Evolutionary conservation across 1,139 yeast species (phyloP).

Genomic region (Taphrina confusa): DNA sequence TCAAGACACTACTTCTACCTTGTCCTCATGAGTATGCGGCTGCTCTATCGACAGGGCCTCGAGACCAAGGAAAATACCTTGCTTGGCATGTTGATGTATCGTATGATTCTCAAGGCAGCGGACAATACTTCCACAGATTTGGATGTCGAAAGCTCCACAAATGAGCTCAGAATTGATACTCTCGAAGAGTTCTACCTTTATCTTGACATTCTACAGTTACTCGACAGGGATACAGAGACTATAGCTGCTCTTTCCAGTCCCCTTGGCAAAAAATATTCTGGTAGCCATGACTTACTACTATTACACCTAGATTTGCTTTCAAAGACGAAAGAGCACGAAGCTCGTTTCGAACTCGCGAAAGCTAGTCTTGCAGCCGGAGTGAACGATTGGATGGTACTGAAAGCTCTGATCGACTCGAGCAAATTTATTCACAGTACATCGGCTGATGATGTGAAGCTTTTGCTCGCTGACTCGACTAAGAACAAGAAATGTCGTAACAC

Average conservation of each 20-base stretch:
- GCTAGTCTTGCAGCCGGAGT: conserved; percentile 11
- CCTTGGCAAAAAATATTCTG: conserved; percentile 14
- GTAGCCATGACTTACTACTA: conserved; percentile 23
- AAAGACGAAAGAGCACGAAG: conserved; percentile 8
- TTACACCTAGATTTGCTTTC: conserved; percentile 29
- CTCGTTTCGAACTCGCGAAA: conserved; percentile 10
- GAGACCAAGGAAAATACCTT: conserved; percentile 11
- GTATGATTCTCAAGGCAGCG: conserved; percentile 23
- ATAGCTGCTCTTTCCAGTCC: conserved; percentile 9
- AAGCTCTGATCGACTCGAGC: neutral
- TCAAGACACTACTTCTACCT: conserved; percentile 30
- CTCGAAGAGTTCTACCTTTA: conserved; percentile 36
- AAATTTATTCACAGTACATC: neutral
- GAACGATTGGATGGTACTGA: conserved; percentile 36
- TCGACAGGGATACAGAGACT: conserved; percentile 17
- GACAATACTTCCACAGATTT: neutral
- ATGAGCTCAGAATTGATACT: conserved; percentile 7
- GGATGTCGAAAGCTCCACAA: neutral
- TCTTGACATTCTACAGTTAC: conserved; percentile 28
- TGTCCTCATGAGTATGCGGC: conserved; percentile 28
- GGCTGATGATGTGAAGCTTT: neutral
- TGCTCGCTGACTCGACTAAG: neutral
- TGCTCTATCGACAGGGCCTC: conserved; percentile 2
- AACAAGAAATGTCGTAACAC: neutral
- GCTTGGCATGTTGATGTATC: conserved; percentile 26